A percentile compares a stretch with the other conserved stretches of the same genome.
These are phyloP conservation scores for Rubia yunnanensis DNA, from an alignment of 257 asterid genomes.

Conservation along the genomic window DNA sequence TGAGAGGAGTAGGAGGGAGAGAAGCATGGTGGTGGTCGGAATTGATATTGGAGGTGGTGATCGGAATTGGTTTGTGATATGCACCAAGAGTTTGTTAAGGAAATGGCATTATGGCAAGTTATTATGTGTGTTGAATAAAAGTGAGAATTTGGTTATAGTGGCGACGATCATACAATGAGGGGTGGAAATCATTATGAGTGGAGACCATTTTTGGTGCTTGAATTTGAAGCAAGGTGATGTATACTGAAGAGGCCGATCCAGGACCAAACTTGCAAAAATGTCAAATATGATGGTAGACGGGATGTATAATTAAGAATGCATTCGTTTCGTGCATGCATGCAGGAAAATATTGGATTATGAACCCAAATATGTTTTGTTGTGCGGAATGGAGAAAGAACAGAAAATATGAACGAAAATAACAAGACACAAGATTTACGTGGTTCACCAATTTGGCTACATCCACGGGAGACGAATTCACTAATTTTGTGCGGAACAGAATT, in stretches of 20 bases:
- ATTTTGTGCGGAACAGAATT: too few species aligned
- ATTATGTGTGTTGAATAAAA: not conserved
- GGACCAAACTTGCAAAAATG: not conserved
- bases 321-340: too few species aligned
- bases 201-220: conserved; percentile 9
- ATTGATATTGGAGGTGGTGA: not conserved
- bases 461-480: too few species aligned
- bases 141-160: not conserved
- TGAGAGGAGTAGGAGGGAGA: conserved; percentile 15
- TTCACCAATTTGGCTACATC: too few species aligned
- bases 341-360: too few species aligned
- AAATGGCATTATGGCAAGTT: not conserved
- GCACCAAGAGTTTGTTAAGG: conserved; percentile 9
- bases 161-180: conserved; percentile 3
- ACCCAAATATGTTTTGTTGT: too few species aligned
- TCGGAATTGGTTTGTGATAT: not conserved
- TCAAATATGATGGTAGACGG: too few species aligned
- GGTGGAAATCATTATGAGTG: not conserved
- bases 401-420: too few species aligned
- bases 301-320: too few species aligned
- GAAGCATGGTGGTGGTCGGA: conserved; percentile 11
- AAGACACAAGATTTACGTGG: too few species aligned
- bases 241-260: not conserved
- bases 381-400: too few species aligned
- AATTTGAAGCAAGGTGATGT: conserved; percentile 11